These are phyloP conservation scores for Closterium sp. DNA, from an alignment of 139 green algal genomes.

Conservation along the genomic window DNA sequence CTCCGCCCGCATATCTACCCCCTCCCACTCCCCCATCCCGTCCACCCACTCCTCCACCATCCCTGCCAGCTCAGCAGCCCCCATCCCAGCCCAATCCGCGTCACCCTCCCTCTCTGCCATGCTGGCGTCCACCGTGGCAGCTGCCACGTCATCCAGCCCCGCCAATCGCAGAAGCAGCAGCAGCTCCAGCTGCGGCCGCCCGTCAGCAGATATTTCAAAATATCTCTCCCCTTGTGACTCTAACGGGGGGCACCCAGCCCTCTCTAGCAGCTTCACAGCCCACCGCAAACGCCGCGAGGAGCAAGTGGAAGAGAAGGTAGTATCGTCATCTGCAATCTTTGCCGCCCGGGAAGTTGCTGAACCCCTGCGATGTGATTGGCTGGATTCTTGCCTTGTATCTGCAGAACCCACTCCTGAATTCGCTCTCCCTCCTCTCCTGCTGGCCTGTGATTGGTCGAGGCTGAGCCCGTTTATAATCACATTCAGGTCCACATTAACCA, in stretches of 20 bases:
- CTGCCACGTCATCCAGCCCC: neutral
- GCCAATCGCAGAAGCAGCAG: slow-evolving; percentile 11
- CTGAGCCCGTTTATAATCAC: neutral
- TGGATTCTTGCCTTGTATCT: neutral
- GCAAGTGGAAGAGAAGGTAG: neutral
- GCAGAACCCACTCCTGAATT: neutral
- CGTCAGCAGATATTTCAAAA: slow-evolving; percentile 22
- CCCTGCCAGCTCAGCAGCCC: neutral
- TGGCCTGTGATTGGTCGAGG: neutral
- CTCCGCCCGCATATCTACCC: neutral
- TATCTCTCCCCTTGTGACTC: slow-evolving; percentile 4
- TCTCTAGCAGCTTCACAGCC: slow-evolving; percentile 5
- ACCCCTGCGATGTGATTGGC: neutral
- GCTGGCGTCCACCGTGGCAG: neutral
- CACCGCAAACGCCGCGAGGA: neutral
- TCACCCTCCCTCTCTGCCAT: neutral
- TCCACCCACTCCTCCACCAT: neutral
- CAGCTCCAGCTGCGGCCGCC: slow-evolving; percentile 25
- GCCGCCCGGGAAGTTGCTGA: neutral
- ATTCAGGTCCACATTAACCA: slow-evolving; percentile 30
- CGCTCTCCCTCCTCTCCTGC: neutral
- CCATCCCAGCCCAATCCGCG: neutral
- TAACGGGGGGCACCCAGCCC: neutral
- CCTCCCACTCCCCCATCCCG: neutral
- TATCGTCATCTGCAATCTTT: neutral